Base-by-base conservation (phyloP, 164 flowering plant genomes). In the Liquidambar formosana region DNA sequence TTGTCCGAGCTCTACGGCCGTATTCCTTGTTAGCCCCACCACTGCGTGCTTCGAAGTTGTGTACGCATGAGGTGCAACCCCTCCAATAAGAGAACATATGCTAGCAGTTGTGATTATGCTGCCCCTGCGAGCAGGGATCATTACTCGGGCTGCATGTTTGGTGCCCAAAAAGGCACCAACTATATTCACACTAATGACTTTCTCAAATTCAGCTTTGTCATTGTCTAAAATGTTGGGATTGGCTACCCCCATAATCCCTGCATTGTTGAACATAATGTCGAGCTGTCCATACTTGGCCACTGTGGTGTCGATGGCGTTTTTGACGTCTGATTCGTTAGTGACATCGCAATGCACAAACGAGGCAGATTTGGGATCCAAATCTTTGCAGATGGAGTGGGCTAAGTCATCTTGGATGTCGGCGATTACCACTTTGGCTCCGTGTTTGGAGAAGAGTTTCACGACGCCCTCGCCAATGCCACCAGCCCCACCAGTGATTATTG, bases 91-190 rank as follows among this genome's bases (percentile, higher is more conserved):
- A 0, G 78, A 73, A 18, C 61, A 11, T 0, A 76, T 62, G 57
- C 84, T 85, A 0, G 79, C 83, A 0, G 76, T 78, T 14, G 49
- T 44, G 0, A 83, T 77, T 62, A 83, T 85, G 74, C 75, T 66
- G 5, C 88, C 88, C 2, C 57, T 28, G 10, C 80, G 47, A 9
- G 72, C 63, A 0, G 85, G 85, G 52, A 75, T 69, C 88, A 85
- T 83, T 3, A 76, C 86, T 1, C 86, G 69, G 3, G 86, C 88
- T 0, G 83, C 88, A 33, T 85, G 86, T 38, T 85, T 83, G 33
- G 71, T 77, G 4, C 84, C 82, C 44, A 81, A 25, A 60, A 74
- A 72, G 13, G 48, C 56, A 4, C 76, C 76, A 13, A 19, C 21
- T 8, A 73, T 54, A 52, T 81, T 81, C 13, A 71, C 67, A 16